A percentile compares a stretch with the other conserved stretches of the same genome.
Conservation (phyloP, 495 filamentous ascomycete genomes). For the Penicillium ochrochloron region DNA sequence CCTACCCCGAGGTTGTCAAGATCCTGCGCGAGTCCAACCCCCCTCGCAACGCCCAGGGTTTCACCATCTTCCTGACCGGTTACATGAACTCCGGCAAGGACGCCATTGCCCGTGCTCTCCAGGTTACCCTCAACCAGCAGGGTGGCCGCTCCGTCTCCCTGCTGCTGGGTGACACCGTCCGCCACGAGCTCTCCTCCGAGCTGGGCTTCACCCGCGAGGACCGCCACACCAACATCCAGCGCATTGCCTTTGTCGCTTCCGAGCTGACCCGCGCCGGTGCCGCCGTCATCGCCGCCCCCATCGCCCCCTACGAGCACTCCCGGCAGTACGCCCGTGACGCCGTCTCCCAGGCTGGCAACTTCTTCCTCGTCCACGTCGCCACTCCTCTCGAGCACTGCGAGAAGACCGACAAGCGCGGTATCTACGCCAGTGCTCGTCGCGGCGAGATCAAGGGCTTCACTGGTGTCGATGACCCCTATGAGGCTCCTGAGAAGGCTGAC, state of each 20-base stretch:
- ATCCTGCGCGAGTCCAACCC: constrained; percentile 95
- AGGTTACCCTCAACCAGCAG: constrained; percentile 98
- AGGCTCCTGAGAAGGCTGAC: constrained; percentile 79
- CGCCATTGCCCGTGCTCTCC: constrained; percentile 89
- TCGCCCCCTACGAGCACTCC: constrained; percentile 86
- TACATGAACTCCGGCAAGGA: constrained; percentile 98
- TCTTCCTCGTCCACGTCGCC: constrained; percentile 94
- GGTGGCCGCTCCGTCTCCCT: constrained; percentile 93
- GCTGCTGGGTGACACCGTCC: constrained; percentile 92
- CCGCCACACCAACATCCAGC: constrained; percentile 92
- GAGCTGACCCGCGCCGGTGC: constrained; percentile 92
- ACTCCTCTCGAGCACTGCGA: constrained; percentile 92
- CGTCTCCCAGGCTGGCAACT: constrained; percentile 83
- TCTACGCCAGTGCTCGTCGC: constrained; percentile 80
- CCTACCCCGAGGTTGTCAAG: constrained; percentile 96
- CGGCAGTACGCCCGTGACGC: constrained; percentile 77
- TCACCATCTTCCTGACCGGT: constrained; percentile 97
- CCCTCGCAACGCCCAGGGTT: constrained; percentile 84
- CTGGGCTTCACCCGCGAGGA: constrained; percentile 94
- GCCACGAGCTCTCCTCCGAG: constrained; percentile 89
- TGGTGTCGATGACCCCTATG: constrained; percentile 97
- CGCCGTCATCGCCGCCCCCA: constrained; percentile 96
- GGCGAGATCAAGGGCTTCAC: constrained; percentile 99
- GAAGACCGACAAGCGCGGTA: constrained; percentile 90
- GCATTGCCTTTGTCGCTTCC: constrained; percentile 93